A percentile compares a stretch with the other conserved stretches of the same genome.
Evolutionary conservation across 148 eudicot genomes (phyloP).

Genomic region (Silene latifolia): DNA sequence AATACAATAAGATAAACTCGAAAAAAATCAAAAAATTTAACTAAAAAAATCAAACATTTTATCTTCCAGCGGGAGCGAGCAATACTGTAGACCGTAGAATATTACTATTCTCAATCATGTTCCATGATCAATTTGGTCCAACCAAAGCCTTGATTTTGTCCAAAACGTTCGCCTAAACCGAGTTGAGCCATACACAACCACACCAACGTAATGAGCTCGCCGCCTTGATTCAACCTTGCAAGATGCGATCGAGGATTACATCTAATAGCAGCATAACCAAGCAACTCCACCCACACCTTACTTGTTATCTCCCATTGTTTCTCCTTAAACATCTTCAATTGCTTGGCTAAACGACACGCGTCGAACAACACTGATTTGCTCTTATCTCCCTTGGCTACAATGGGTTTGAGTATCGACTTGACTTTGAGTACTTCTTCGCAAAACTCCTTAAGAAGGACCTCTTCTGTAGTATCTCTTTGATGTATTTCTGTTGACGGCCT

Average conservation of each 20-base stretch:
- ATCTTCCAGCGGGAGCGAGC: no score
- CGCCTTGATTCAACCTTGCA: constrained; percentile 20
- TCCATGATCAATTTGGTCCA: constrained; percentile 22
- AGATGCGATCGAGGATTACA: constrained; percentile 20
- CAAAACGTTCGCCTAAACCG: constrained; percentile 32
- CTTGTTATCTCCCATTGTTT: constrained; percentile 31
- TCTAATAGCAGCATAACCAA: constrained; percentile 28
- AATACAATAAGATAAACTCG: no score
- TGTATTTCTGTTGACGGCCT: not conserved
- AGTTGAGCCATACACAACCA: constrained; percentile 34
- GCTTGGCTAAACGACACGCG: constrained; percentile 28
- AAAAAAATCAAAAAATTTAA: no score
- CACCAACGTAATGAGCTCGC: constrained; percentile 28
- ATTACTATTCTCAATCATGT: not conserved
- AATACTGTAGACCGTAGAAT: not conserved
- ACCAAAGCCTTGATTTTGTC: constrained; percentile 23
- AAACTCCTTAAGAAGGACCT: not conserved
- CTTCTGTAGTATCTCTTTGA: not conserved
- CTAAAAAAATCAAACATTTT: no score
- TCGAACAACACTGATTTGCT: constrained; percentile 37
- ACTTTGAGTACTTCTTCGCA: not conserved
- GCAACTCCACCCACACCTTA: constrained; percentile 42
- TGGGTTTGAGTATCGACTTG: not conserved
- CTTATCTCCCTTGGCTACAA: constrained; percentile 23
- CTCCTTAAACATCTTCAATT: constrained; percentile 17